Percentiles rank a stretch among this genome's conserved stretches.
Conservation (phyloP, 23 red algal species). For the Chondrus crispus region DNA sequence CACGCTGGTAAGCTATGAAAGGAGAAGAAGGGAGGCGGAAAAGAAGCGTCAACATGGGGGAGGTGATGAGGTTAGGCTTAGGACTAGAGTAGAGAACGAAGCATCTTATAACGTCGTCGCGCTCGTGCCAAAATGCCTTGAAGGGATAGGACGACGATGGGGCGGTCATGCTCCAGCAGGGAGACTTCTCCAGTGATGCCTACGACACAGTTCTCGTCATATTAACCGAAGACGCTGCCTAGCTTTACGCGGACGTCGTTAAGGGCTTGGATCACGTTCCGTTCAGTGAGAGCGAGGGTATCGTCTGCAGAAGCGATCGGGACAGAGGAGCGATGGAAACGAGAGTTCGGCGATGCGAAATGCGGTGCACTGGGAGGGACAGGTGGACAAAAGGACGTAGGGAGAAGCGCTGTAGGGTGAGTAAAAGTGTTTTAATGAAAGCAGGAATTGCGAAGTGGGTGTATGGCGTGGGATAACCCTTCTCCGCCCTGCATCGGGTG, state of each 20-base stretch:
- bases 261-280: conserved; percentile 66
- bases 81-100: neutral
- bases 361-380: no score
- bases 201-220: conserved; percentile 68
- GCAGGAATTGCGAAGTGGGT: no score
- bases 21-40: neutral
- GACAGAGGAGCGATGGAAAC: neutral
- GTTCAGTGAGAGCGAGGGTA: conserved; percentile 53
- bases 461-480: no score
- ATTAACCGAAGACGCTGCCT: conserved; percentile 80
- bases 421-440: no score
- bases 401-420: no score
- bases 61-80: neutral
- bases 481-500: no score
- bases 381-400: no score
- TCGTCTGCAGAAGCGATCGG: neutral
- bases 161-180: conserved; percentile 62
- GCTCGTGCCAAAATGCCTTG: conserved; percentile 90
- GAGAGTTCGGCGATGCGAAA: no score
- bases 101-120: conserved; percentile 69
- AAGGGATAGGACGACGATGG: conserved; percentile 67
- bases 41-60: neutral
- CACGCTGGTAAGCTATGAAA: conserved; percentile 52
- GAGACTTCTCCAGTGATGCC: conserved; percentile 87
- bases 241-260: conserved; percentile 65